Evolutionary conservation across 73 alveolate species (phyloP), one percentile per base, ranked within the genome.

Genomic region (Symbiodinium natans): DNA sequence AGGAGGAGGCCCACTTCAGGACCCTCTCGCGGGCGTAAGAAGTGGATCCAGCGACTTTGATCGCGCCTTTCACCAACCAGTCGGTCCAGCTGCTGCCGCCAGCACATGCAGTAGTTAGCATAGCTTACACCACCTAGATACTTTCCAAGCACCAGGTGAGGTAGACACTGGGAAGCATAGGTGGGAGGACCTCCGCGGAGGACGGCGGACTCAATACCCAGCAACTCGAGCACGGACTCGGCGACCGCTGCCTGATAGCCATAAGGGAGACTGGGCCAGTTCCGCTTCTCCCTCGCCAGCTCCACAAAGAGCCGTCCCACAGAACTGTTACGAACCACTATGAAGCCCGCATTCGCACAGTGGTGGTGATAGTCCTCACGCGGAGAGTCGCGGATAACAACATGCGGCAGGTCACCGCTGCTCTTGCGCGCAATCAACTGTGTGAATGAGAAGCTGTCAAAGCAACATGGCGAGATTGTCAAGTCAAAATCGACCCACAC

Each of bases 361-460:
- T 90, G 97, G 80, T 90, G 97, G 52, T 90, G 97, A 41, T 90
- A 90, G 88, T 90, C 97, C 97, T 90, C 52, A 19, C 23, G 68
- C 13, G 90, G 90, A 34, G 63, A 34, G 36, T 38, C 59, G 34
- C 95, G 41, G 95, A 89, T 3, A 31, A 90, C 80, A 27, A 90
- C 80, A 25, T 90, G 89, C 10, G 97, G 97, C n/a, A 68, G 74
- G 75, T 85, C 97, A 11, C 88, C 89, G 19, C 33, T 83, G 31
- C 34, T 36, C 38, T 82, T 63, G 21, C 86, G 86, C 33, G 42
- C 87, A 7, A 90, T 73, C 36, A 90, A 54, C 31, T 90, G 25
- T 42, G 85, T 71, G 54, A 90, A 71, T 29, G 97, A 71, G 80
- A 90, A 90, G 41, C 54, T 3, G 88, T 90, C 97, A 31, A 71